Base-by-base conservation (phyloP, 495 filamentous ascomycete genomes). In the Penicillium bialowiezense region DNA sequence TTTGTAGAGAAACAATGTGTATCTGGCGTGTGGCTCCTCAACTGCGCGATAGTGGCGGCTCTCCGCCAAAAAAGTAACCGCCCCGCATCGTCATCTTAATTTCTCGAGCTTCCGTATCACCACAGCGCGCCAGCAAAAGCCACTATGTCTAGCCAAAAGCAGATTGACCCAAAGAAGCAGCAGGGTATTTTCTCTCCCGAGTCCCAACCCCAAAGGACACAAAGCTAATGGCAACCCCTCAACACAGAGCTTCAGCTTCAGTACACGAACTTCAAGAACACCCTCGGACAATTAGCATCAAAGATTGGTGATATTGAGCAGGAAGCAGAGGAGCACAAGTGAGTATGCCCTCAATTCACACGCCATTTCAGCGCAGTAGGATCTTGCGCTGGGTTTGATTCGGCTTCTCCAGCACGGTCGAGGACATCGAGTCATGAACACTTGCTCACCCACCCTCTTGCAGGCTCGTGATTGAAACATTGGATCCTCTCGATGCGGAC, bases 281-380 rank as follows among this genome's bases (percentile, higher is more conserved):
- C 81, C 20, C 83, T 98, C 43, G 92, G 97, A 73, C 85, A 91
- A 56, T 78, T 98, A 54, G 95, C 93, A 13, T 83, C 89, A 61
- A 97, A 96, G 72, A 96, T 97, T 54, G 93, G 93, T 7, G 91
- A 97, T 63, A 87, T 98, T 43, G 93, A 98, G 70, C 89, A 95
- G 63, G 93, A 98, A 60, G 84, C 89, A 20, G 93, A 98, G 67
- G 93, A 98, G 66, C 93, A 98, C 75, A 97, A 93, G 93, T 98
- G 69, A 70, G 87, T 76, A 3, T 15, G 7, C 1, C 31, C 14
- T 0, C n/a, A 13, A 9, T 2, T 15, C 9, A 28, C 43, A 14
- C 7, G 29, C 29, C 40, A 3, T 24, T 12, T 39, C 7, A 4
- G 24, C 21, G 26, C 17, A 10, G 8, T 12, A 32, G 3, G 15